Percentiles rank a stretch among this genome's conserved stretches.
Evolutionary conservation across 2,329 filamentous ascomycete genomes (phyloP).

Genomic region (Ceratocystiopsis brevicomis): DNA sequence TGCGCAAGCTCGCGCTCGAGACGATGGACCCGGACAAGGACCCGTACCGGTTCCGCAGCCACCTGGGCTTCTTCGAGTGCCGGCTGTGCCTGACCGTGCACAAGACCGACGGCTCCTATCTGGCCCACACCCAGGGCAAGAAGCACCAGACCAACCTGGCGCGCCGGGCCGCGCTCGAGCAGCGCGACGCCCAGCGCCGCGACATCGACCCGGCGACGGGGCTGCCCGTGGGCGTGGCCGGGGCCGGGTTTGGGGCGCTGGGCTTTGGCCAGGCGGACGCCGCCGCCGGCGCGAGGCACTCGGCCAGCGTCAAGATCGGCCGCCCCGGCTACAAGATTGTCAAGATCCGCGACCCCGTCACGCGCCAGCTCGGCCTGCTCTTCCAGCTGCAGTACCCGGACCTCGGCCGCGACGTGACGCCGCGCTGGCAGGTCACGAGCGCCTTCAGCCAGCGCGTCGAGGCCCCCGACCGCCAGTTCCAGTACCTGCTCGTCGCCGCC

Average conservation of each 20-base stretch:
- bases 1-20: slow-evolving; percentile 94
- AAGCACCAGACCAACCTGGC: slow-evolving; percentile 99
- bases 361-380: slow-evolving; percentile 73
- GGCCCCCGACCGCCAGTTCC: slow-evolving; percentile 81
- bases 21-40: slow-evolving; percentile 99
- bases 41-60: slow-evolving; percentile 99
- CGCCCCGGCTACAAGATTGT: slow-evolving; percentile 95
- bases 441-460: slow-evolving; percentile 92
- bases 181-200: slow-evolving; percentile 62
- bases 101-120: slow-evolving; percentile 97
- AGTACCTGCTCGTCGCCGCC: slow-evolving; percentile 86
- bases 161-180: slow-evolving; percentile 83
- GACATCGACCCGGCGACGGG: slow-evolving; percentile 50
- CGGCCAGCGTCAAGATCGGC: slow-evolving; percentile 86
- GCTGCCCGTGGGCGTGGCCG: slow-evolving; percentile 56
- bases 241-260: slow-evolving; percentile 39
- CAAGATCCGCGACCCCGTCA: slow-evolving; percentile 78
- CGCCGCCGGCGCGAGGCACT: slow-evolving; percentile 23
- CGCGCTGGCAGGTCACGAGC: slow-evolving; percentile 90
- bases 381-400: slow-evolving; percentile 95
- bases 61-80: slow-evolving; percentile 95
- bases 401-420: slow-evolving; percentile 54
- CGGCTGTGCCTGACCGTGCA: slow-evolving; percentile 92
- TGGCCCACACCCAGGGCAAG: slow-evolving; percentile 93
- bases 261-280: slow-evolving; percentile 24